Base-by-base conservation (phyloP, 2,329 filamentous ascomycete genomes). In the Tolypocladium nubicola region DNA sequence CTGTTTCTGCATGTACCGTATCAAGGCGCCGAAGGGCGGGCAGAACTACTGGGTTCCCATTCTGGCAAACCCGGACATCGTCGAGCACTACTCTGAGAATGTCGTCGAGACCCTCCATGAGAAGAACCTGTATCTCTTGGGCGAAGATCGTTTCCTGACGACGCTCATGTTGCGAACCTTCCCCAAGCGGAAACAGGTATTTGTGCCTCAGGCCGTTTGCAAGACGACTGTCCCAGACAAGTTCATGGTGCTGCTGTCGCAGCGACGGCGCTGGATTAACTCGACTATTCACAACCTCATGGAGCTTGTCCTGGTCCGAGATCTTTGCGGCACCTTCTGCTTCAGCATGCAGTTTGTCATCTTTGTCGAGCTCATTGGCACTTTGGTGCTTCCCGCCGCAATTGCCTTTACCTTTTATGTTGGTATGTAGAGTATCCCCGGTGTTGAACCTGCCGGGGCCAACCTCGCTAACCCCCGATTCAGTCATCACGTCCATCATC, bases 11-110 rank as follows among this genome's bases (percentile, higher is more conserved):
- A 99, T 99, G 95, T 99, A 99, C 78, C 89, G 94, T 68, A 97
- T 99, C 83, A 99, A 99, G 76, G 89, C 94, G 37, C 95, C 94
- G 60, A 99, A 99, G 77, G 94, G 94, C 63, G 93, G 89, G 33
- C 91, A 97, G 71, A 97, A 99, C 78, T 99, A 97, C 76, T 99
- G 94, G 94, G 94, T 99, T 30, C 94, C 94, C 9, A 97, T 99
- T 67, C 82, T 99, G 62, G 94, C 94, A 65, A 99, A 99, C 71
- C 95, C 95, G 3, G 95, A 99, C 68, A 89, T 99, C 49, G 95
- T 99, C 52, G 94, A 99, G 75, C 94, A 99, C 75, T 99, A 99
- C 74, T 97, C 94, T 0, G 94, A 99, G 74, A 99, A 99, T 66
- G 92, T 99, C 56, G 94, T 99, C 47, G 94, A 99, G 71, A 99